phyloP scores from a whole-genome alignment of 306 rosid genomes.

The Albizia julibrissin region DNA sequence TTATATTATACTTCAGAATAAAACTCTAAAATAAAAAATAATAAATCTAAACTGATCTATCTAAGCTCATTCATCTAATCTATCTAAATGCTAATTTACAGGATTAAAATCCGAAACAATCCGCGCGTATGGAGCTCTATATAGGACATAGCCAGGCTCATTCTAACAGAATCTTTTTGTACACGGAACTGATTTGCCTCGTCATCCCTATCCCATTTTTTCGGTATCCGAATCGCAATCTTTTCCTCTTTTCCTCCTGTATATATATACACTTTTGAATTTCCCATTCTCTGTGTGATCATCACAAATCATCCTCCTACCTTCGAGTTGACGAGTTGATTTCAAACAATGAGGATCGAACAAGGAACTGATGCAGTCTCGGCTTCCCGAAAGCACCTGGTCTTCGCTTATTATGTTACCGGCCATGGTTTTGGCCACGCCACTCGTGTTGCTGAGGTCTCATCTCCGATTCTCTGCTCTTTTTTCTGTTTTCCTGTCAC shows the following conservation, averaged over 20 bases:
- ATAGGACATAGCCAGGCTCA: background rate
- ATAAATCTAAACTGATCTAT: no score
- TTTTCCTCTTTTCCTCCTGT: background rate
- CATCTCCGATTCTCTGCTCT: background rate
- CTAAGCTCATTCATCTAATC: no score
- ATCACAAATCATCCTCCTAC: background rate
- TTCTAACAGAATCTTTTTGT: background rate
- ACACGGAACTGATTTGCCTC: background rate
- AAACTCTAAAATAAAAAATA: no score
- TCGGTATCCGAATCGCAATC: background rate
- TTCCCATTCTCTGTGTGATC: background rate
- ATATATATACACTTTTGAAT: background rate
- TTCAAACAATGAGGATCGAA: conserved; percentile 62
- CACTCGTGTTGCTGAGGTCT: conserved; percentile 91
- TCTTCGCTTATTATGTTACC: conserved; percentile 92
- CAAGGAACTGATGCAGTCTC: conserved; percentile 71
- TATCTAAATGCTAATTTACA: no score
- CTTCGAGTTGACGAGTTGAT: background rate
- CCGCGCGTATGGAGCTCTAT: no score
- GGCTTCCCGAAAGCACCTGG: conserved; percentile 68
- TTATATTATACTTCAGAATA: no score
- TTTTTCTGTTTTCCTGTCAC: background rate
- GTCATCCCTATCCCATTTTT: background rate
- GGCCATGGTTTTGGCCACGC: conserved; percentile 99
- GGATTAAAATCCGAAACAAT: no score